A percentile compares a stretch with the other conserved stretches of the same genome.
Evolutionary conservation across 2,329 filamentous ascomycete genomes (phyloP).

Genomic region (Scedosporium dehoogii): DNA sequence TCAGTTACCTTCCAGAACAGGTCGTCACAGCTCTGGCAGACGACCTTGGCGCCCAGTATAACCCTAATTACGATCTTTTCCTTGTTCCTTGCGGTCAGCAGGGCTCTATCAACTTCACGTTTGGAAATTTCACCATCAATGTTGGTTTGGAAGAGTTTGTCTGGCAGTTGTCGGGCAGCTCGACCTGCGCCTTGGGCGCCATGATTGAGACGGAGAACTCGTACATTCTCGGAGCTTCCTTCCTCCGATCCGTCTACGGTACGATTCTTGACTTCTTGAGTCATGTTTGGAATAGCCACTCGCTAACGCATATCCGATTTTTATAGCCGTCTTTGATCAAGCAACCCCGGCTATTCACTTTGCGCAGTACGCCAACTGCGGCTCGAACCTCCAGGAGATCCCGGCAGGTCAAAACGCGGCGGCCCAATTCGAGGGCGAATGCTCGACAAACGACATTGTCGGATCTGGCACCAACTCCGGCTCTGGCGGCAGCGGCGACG

Average conservation of each 20-base stretch:
- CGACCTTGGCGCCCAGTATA: constrained; percentile 33
- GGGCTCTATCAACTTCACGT: constrained; percentile 36
- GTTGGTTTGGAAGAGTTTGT: constrained; percentile 38
- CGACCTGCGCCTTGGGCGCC: constrained; percentile 35
- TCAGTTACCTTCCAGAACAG: constrained; percentile 53
- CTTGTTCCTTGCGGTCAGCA: constrained; percentile 34
- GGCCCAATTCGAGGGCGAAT: constrained; percentile 14
- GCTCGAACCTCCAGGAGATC: constrained; percentile 15
- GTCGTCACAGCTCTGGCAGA: constrained; percentile 36
- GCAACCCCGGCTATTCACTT: constrained; percentile 17
- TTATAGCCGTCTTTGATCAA: constrained; percentile 13
- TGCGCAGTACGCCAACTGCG: constrained; percentile 16
- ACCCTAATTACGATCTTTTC: constrained; percentile 30
- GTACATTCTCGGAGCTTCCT: constrained; percentile 31
- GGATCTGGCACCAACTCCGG: not conserved
- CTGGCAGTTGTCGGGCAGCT: constrained; percentile 22
- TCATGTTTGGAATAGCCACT: no score
- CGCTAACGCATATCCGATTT: not conserved
- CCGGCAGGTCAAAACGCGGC: constrained; percentile 14
- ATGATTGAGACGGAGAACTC: constrained; percentile 23
- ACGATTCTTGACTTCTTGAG: not conserved
- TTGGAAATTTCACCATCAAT: constrained; percentile 32
- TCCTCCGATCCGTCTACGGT: constrained; percentile 32
- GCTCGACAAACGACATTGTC: constrained; percentile 4
- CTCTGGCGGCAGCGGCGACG: not conserved